Conservation (phyloP, 352 stramenopile genomes). For the Vaucheria bursata region DNA sequence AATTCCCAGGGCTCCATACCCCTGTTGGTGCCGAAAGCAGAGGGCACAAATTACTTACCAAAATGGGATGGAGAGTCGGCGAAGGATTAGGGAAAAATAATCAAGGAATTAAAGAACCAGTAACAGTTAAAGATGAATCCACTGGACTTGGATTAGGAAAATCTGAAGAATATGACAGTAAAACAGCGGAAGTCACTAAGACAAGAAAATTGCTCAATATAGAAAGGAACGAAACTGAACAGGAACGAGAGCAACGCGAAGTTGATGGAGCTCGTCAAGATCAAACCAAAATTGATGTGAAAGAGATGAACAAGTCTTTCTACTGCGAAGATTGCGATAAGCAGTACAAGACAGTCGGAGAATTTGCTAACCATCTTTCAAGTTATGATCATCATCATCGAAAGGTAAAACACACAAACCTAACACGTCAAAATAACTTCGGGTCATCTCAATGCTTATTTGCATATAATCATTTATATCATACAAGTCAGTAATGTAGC, state of each 20-base stretch:
- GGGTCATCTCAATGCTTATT: too few species aligned
- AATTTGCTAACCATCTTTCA: conserved; percentile 64
- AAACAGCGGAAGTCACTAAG: conserved; percentile 47
- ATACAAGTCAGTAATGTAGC: too few species aligned
- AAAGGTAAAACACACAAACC: conserved; percentile 52
- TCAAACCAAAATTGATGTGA: conserved; percentile 4
- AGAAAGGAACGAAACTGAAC: conserved; percentile 55
- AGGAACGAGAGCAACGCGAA: conserved; percentile 48
- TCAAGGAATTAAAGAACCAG: conserved; percentile 59
- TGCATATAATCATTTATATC: too few species aligned
- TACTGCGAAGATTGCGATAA: conserved; percentile 59
- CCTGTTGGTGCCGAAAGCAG: conserved; percentile 11
- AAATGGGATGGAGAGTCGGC: conserved; percentile 60
- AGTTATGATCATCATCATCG: conserved; percentile 65
- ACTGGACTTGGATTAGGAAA: conserved; percentile 60
- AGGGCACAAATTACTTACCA: conserved; percentile 57
- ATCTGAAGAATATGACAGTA: conserved; percentile 56
- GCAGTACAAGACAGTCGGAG: conserved; percentile 61
- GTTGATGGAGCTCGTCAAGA: conserved; percentile 31
- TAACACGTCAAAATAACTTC: too few species aligned
- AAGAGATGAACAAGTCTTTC: conserved; percentile 55
- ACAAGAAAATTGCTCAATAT: conserved; percentile 54
- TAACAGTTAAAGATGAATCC: conserved; percentile 60
- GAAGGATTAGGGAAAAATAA: conserved; percentile 54
- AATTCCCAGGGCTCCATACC: neutral